Evolutionary conservation across 2,329 filamentous ascomycete species (phyloP), one percentile per base, ranked within the genome.

Genomic region (Diaporthe sp.): DNA sequence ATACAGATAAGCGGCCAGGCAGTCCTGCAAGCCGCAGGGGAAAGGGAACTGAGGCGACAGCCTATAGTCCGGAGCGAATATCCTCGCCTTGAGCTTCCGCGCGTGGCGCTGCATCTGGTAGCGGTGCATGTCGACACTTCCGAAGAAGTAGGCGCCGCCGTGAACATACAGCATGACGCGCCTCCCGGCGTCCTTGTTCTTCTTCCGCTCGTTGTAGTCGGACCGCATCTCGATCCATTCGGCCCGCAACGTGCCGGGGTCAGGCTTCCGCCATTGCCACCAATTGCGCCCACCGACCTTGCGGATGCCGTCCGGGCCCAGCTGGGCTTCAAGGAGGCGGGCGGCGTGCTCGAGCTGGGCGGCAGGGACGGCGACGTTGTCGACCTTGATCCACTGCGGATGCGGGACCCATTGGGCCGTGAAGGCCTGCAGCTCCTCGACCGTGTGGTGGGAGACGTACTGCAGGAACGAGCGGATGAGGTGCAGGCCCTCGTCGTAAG

Each of bases 91-190:
- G 75, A 99, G 88, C 84, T 98, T 98, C 71, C 97, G 90, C 37
- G 97, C 97, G 88, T 98, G 96, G 65, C 96, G 90, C 83, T 99
- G 97, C 88, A 99, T 92, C 87, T 98, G 96, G 84, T 98, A 98
- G n/a, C 97, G 92, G 85, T 98, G 97, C 83, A 97, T 96, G 81
- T 98, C 96, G 50, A 98, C 93, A 78, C 95, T 97, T 19, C 97
- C 96, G 81, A 99, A 98, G 84, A 93, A 99, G 84, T 98, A 98
- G 27, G 94, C 96, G 9, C 96, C 96, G 19, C 97, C 97, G 80
- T 98, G 97, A 30, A 98, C 88, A 83, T 98, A 98, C 32, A 99
- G 86, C 90, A 98, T 98, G 73, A 97, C 92, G 70, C 95, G 91
- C 78, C 92, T 92, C 25, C 90, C 89, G 30, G 88, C 87, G 65